Evolutionary conservation across 176 grass and related monocot genomes (phyloP), one percentile per base, ranked within the genome.

Genomic region (Puya raimondii): DNA sequence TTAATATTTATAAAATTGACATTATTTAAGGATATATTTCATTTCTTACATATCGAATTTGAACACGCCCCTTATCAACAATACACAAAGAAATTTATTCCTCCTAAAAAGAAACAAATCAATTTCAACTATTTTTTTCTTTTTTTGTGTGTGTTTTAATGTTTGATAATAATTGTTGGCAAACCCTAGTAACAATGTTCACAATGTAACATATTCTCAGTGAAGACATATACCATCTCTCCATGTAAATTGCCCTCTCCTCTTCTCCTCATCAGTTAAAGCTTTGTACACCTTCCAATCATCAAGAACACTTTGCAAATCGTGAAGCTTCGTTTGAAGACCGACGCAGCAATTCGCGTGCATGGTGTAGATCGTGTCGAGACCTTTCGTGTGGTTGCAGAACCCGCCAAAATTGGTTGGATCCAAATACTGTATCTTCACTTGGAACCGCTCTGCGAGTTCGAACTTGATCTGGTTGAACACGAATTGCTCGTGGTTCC

Each of bases 271-370:
- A 0, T 51, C 72, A 2, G 86, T 83, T 70, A 86, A 48, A 11
- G 23, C 0, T 4, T 63, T 87, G 17, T 89, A 96, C 25, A 79
- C 80, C 64, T 65, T 89, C 92, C 92, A 96, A 14, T 96, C 86
- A 1, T 51, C 22, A 0, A 89, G 76, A 50, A 96, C 51, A 0
- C 6, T 66, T 25, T 57, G 65, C 16, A 96, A 73, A 27, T 96
- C 92, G 0, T 29, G 68, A 68, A 91, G 81, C 72, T 96, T 96
- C 12, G 71, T 22, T 0, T 8, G 8, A 0, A 91, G 66, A 0
- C 92, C 86, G 1, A 96, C 72, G 25, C 92, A 96, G 18, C 92
- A 96, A 16, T 96, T 96, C 4, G 92, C 81, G 13, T 96, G 92
- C 88, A 96, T 96, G 1, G 88, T 96, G 70, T 83, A 91, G 1